Evolutionary conservation across 805 yeast genomes (phyloP).

Genomic region (Candida koratica): DNA sequence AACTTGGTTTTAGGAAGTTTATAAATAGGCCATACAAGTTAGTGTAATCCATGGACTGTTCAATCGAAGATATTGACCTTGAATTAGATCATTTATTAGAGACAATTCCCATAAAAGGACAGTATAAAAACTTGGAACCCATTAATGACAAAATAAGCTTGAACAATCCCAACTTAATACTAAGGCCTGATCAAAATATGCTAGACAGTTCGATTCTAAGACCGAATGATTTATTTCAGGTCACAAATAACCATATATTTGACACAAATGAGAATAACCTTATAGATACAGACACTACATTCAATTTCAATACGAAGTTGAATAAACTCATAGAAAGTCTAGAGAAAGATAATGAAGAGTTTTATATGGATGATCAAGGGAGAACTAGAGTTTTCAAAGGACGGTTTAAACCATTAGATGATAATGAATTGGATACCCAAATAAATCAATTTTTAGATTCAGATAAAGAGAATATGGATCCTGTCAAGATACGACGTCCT

Average conservation of each 20-base stretch:
- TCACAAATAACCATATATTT: constrained; percentile 9
- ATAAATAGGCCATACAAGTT: neutral
- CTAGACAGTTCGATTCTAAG: neutral
- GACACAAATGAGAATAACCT: constrained; percentile 18
- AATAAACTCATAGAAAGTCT: constrained; percentile 34
- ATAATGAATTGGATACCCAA: constrained; percentile 30
- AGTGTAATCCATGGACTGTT: constrained; percentile 4
- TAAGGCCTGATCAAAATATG: constrained; percentile 3
- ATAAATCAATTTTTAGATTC: constrained; percentile 21
- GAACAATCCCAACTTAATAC: constrained; percentile 5
- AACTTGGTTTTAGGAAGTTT: neutral
- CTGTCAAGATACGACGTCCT: constrained; percentile 12
- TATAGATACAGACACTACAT: constrained; percentile 2
- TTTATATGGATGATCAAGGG: constrained; percentile 32
- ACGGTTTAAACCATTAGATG: constrained; percentile 22
- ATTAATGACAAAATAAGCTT: constrained; percentile 5
- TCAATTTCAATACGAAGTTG: constrained; percentile 21
- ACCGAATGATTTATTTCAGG: constrained; percentile 14
- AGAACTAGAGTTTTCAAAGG: constrained; percentile 35
- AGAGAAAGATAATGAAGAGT: constrained; percentile 24
- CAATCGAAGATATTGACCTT: constrained; percentile 7
- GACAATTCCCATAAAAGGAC: constrained; percentile 4
- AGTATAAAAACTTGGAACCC: constrained; percentile 4
- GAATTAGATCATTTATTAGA: constrained; percentile 11
- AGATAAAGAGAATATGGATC: constrained; percentile 32